phyloP scores from a whole-genome alignment of 805 yeast species.

The Candida palmyrensis region DNA sequence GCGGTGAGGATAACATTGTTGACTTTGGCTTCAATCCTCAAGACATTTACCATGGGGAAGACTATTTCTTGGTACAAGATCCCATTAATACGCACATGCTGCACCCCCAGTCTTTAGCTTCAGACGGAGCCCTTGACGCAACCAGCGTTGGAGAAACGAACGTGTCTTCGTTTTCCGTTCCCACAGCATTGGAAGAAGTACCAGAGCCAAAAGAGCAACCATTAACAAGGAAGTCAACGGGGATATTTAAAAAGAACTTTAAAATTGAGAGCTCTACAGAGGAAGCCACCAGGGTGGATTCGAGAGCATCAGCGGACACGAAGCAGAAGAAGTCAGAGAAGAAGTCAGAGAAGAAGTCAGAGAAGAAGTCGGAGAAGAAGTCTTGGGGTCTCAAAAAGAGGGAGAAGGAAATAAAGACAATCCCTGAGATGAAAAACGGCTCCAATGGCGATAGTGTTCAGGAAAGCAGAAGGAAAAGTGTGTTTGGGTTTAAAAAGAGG shows the following conservation, averaged over 20 bases:
- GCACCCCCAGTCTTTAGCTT: neutral
- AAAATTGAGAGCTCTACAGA: slow-evolving; percentile 4
- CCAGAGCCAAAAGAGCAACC: no score
- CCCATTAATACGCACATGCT: neutral
- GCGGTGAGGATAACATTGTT: slow-evolving; percentile 14
- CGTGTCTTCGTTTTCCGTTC: neutral
- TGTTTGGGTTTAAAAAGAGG: slow-evolving; percentile 34
- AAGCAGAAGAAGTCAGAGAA: no score
- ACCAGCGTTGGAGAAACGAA: neutral
- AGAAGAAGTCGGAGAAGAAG: slow-evolving; percentile 25
- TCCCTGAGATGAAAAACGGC: slow-evolving; percentile 15
- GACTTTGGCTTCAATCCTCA: slow-evolving; percentile 31
- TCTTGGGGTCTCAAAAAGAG: slow-evolving; percentile 32
- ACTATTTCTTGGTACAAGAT: slow-evolving; percentile 15
- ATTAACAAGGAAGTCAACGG: slow-evolving; percentile 1
- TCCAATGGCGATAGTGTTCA: slow-evolving; percentile 5
- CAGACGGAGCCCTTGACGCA: neutral
- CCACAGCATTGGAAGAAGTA: no score
- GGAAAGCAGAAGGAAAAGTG: slow-evolving; percentile 18
- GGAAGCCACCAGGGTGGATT: slow-evolving; percentile 2
- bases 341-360: slow-evolving; percentile 9
- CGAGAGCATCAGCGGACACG: slow-evolving; percentile 11
- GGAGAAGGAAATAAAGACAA: slow-evolving; percentile 13
- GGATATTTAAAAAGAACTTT: slow-evolving; percentile 5
- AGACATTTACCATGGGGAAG: slow-evolving; percentile 30